Percentiles rank a stretch among this genome's conserved stretches.
Evolutionary conservation across 768 basidiomycete genomes (phyloP).

Genomic region (Crepidotus variabilis): DNA sequence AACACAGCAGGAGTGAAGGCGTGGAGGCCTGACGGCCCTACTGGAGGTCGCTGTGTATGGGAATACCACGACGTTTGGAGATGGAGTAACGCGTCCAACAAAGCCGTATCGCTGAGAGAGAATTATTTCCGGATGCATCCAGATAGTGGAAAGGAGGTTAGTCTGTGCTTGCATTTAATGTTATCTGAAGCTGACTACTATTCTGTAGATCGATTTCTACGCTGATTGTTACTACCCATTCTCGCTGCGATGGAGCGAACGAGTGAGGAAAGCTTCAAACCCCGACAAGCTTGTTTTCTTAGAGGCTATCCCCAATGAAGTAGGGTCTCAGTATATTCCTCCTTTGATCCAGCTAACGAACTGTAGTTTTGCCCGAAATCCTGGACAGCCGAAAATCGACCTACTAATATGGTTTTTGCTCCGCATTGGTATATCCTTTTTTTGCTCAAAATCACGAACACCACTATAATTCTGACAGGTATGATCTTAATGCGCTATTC

Average conservation of each 20-base stretch:
- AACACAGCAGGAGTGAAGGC: conserved; percentile 58
- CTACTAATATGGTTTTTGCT: conserved; percentile 30
- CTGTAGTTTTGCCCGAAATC: conserved; percentile 67
- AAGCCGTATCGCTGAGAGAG: conserved; percentile 75
- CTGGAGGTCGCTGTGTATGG: conserved; percentile 74
- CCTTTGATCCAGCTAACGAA: not conserved
- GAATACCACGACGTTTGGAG: conserved; percentile 93
- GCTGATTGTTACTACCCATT: conserved; percentile 83
- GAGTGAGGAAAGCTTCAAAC: conserved; percentile 46
- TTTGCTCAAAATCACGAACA: not conserved
- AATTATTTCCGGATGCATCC: conserved; percentile 82
- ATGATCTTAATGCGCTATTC: conserved; percentile 89
- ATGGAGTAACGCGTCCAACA: conserved; percentile 65
- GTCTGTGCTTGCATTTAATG: conserved; percentile 4
- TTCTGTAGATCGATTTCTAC: conserved; percentile 78
- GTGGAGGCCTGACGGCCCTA: conserved; percentile 77
- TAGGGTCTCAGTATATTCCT: conserved; percentile 21
- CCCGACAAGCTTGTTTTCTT: conserved; percentile 65
- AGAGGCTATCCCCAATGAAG: conserved; percentile 94
- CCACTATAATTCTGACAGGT: conserved; percentile 45
- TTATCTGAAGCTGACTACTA: not conserved
- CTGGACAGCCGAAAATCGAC: not conserved
- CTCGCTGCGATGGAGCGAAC: conserved; percentile 59
- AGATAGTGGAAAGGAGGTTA: conserved; percentile 54
- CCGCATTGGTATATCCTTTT: conserved; percentile 29